Evolutionary conservation across 176 grass and related monocot genomes (phyloP).

Genomic region (Pharus latifolius): DNA sequence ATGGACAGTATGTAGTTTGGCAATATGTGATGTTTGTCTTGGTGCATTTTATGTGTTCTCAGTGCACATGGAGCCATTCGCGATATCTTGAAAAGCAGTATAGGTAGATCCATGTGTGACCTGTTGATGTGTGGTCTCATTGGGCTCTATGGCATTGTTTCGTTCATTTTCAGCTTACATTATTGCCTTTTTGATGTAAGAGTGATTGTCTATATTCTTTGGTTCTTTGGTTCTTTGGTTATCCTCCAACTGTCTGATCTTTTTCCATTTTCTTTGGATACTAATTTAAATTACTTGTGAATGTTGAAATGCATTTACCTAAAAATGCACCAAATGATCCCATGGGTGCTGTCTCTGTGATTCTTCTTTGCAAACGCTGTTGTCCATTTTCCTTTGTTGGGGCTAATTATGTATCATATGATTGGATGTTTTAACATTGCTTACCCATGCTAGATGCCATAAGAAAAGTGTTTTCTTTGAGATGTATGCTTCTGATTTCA

Average conservation of each 20-base stretch:
- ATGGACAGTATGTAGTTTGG: background rate
- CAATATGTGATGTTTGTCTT: background rate
- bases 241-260: background rate
- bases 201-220: too few species aligned
- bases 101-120: background rate
- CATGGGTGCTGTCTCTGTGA: background rate
- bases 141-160: background rate
- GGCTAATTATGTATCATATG: background rate
- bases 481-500: constrained; percentile 16
- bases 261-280: background rate
- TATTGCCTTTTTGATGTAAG: background rate
- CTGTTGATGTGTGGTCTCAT: background rate
- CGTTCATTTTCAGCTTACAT: background rate
- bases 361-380: background rate
- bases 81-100: background rate
- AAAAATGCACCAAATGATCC: background rate
- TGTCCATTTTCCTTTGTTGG: background rate
- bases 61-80: background rate
- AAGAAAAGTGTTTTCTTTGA: background rate
- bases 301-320: background rate
- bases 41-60: background rate
- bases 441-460: background rate
- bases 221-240: too few species aligned
- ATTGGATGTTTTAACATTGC: background rate
- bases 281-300: background rate